Evolutionary conservation across 257 asterid species (phyloP).

Genomic region (Lycium barbarum): DNA sequence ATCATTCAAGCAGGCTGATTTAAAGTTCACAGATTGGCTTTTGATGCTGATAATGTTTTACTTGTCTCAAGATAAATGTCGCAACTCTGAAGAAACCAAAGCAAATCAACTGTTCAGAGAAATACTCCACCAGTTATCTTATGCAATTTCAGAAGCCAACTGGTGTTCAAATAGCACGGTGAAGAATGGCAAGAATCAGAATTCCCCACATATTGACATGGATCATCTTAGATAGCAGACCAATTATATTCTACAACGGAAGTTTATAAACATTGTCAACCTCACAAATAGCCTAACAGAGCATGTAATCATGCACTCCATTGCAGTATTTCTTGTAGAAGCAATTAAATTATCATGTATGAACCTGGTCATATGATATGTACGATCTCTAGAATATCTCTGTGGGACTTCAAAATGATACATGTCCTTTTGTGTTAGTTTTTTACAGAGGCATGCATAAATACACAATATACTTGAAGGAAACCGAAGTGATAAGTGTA

Average conservation of each 20-base stretch:
- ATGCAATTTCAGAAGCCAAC: background rate
- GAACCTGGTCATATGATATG: conserved; percentile 5
- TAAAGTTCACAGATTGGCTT: background rate
- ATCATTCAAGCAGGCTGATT: background rate
- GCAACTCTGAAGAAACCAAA: conserved; percentile 4
- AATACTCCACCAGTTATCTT: background rate
- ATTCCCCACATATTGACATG: background rate
- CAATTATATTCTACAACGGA: conserved; percentile 4
- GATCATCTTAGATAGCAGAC: background rate
- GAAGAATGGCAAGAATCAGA: conserved; percentile 4
- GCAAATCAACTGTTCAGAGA: background rate
- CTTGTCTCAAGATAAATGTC: background rate
- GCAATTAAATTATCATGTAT: background rate
- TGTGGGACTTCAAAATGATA: background rate
- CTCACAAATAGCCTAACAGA: background rate
- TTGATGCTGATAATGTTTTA: conserved; percentile 3
- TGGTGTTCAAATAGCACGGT: background rate
- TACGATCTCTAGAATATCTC: background rate
- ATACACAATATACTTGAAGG: background rate
- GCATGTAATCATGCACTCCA: background rate
- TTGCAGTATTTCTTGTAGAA: conserved; percentile 5
- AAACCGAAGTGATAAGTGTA: background rate
- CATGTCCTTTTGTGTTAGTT: background rate
- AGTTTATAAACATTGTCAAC: conserved; percentile 6
- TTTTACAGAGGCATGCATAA: background rate